Conservation (phyloP, 139 green algal genomes). For the Tetratostichococcus sp. region DNA sequence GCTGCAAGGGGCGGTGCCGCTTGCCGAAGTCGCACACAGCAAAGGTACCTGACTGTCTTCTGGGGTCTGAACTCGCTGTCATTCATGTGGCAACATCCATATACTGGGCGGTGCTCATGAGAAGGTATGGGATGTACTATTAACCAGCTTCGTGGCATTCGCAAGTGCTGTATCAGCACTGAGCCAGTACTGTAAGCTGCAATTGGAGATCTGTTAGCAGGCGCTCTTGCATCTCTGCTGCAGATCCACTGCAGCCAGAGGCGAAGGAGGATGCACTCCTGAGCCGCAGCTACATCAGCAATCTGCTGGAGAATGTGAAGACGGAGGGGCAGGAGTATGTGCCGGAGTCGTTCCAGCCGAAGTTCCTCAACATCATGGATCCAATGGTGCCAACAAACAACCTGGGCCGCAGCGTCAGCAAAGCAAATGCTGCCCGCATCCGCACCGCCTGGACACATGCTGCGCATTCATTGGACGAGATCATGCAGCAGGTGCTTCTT, state of each 20-base stretch:
- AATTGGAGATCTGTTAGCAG: constrained; percentile 10
- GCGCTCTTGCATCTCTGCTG: background rate
- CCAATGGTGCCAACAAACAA: constrained; percentile 93
- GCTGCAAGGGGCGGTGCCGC: constrained; percentile 67
- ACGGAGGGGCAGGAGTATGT: constrained; percentile 13
- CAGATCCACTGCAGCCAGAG: background rate
- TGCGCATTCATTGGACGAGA: constrained; percentile 35
- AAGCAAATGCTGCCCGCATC: constrained; percentile 75
- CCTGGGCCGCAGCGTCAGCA: constrained; percentile 82
- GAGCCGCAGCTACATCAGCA: constrained; percentile 19
- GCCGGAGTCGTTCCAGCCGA: constrained; percentile 41
- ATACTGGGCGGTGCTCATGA: too few species aligned
- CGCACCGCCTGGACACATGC: constrained; percentile 67
- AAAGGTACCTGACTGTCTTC: constrained; percentile 30
- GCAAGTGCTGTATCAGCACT: background rate
- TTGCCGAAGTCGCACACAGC: constrained; percentile 36
- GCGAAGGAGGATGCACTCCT: constrained; percentile 7
- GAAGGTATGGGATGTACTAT: too few species aligned
- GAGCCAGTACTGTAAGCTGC: too few species aligned
- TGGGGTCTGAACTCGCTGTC: too few species aligned
- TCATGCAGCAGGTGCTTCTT: constrained; percentile 27
- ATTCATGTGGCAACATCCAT: too few species aligned
- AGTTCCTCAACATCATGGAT: constrained; percentile 91
- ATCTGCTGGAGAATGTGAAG: constrained; percentile 23
- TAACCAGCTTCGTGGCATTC: too few species aligned